Percentiles rank a stretch among this genome's conserved stretches.
These are phyloP conservation scores for Amanita rubescens DNA, from an alignment of 768 basidiomycete species.

Conservation along the genomic window DNA sequence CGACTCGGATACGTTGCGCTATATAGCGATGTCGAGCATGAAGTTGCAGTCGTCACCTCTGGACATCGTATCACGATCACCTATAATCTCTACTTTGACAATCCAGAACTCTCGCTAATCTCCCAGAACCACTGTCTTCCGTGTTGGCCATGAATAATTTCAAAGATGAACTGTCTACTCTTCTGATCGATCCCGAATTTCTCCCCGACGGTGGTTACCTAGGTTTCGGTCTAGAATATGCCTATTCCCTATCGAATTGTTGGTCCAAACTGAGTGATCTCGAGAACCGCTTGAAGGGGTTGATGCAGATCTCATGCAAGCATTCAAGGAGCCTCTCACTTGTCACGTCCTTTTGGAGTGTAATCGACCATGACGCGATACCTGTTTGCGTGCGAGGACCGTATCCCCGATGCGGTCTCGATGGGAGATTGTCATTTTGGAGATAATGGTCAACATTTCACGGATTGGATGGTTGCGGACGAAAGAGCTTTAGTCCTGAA, in stretches of 20 bases:
- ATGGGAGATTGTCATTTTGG: too few species aligned
- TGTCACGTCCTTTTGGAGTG: conserved; percentile 13
- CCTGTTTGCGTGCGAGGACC: neutral
- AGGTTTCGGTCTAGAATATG: conserved; percentile 27
- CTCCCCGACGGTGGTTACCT: conserved; percentile 26
- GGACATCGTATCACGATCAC: conserved; percentile 36
- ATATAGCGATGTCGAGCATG: conserved; percentile 35
- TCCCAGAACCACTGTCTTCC: conserved; percentile 9
- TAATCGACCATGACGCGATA: conserved; percentile 12
- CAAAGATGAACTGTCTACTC: neutral
- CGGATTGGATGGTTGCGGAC: too few species aligned
- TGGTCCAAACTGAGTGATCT: conserved; percentile 10
- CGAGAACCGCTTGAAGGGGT: conserved; percentile 21
- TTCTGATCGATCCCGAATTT: conserved; percentile 20
- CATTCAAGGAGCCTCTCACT: conserved; percentile 15
- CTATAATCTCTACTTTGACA: conserved; percentile 31
- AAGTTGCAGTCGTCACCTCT: conserved; percentile 26
- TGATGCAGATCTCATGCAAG: conserved; percentile 18
- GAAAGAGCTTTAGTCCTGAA: too few species aligned
- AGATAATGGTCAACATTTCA: too few species aligned
- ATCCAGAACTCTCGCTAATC: neutral
- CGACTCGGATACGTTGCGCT: conserved; percentile 28
- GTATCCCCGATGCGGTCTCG: neutral
- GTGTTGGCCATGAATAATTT: conserved; percentile 14
- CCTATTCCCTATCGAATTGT: conserved; percentile 22